A percentile compares a stretch with the other conserved stretches of the same genome.
phyloP scores from a whole-genome alignment of 768 basidiomycete species.

The Kwoniella shandongensis region DNA sequence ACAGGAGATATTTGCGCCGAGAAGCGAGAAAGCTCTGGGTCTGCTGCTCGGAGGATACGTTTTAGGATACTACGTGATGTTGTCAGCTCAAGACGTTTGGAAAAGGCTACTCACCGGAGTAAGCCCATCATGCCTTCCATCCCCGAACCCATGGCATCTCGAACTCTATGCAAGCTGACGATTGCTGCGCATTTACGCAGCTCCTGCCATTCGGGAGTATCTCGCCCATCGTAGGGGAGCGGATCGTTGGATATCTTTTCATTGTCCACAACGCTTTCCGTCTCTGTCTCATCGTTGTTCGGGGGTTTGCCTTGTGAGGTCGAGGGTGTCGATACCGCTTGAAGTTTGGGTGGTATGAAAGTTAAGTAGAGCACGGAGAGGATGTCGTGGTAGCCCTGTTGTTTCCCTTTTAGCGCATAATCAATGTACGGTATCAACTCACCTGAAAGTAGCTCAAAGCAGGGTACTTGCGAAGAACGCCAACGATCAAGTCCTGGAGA shows the following conservation, averaged over 20 bases:
- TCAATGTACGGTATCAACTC: too few species aligned
- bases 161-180: constrained; percentile 70
- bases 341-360: constrained; percentile 43
- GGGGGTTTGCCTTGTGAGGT: background rate
- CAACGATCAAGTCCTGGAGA: constrained; percentile 71
- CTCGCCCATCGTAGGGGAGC: constrained; percentile 8
- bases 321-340: background rate
- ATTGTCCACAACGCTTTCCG: too few species aligned
- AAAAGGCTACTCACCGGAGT: constrained; percentile 59
- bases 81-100: background rate
- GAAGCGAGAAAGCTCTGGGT: constrained; percentile 67
- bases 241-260: background rate
- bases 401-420: constrained; percentile 1
- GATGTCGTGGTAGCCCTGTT: constrained; percentile 92
- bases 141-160: constrained; percentile 84
- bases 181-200: constrained; percentile 59
- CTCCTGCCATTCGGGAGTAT: constrained; percentile 34
- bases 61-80: constrained; percentile 63
- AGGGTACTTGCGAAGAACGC: constrained; percentile 70
- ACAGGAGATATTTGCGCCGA: constrained; percentile 71
- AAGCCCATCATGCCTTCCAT: constrained; percentile 83
- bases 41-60: constrained; percentile 69
- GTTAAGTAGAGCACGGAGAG: constrained; percentile 67
- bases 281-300: too few species aligned
- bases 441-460: constrained; percentile 82